Percentiles rank a stretch among this genome's conserved stretches.
phyloP scores from a whole-genome alignment of 1,139 yeast species.

The Arxiozyma slooffiae region DNA sequence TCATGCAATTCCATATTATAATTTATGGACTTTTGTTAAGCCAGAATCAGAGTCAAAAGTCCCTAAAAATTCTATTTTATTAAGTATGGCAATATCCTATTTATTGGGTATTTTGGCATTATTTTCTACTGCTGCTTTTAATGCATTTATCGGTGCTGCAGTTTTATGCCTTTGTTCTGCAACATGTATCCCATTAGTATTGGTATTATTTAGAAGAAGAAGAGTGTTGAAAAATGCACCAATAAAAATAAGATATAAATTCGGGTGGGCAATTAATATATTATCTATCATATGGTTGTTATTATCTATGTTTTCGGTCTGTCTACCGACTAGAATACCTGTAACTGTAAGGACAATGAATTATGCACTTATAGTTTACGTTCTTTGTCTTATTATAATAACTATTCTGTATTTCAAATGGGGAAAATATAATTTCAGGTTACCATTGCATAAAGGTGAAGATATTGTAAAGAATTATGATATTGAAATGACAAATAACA shows the following conservation, averaged over 20 bases:
- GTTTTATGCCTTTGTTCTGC: slow-evolving; percentile 69
- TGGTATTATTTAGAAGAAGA: slow-evolving; percentile 53
- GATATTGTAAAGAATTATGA: background rate
- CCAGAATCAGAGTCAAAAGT: slow-evolving; percentile 45
- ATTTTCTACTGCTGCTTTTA: slow-evolving; percentile 65
- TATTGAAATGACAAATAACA: background rate
- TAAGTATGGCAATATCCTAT: slow-evolving; percentile 59
- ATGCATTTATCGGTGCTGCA: slow-evolving; percentile 81
- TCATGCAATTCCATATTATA: slow-evolving; percentile 68
- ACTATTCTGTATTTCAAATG: slow-evolving; percentile 45
- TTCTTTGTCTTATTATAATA: slow-evolving; percentile 40
- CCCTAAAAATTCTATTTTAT: slow-evolving; percentile 62
- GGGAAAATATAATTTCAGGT: slow-evolving; percentile 54
- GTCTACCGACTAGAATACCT: slow-evolving; percentile 67
- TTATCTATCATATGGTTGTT: slow-evolving; percentile 53
- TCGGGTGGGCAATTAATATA: slow-evolving; percentile 58
- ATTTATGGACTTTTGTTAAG: slow-evolving; percentile 57
- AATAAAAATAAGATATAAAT: slow-evolving; percentile 47
- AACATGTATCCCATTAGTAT: slow-evolving; percentile 63
- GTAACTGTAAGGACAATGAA: slow-evolving; percentile 59
- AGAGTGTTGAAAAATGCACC: slow-evolving; percentile 60
- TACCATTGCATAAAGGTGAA: slow-evolving; percentile 35
- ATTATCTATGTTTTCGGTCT: slow-evolving; percentile 52
- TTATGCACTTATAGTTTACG: slow-evolving; percentile 57
- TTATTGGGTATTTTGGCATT: slow-evolving; percentile 55